A percentile compares a stretch with the other conserved stretches of the same genome.
Evolutionary conservation across 352 stramenopile genomes (phyloP).

Genomic region (Globisporangium emineosum): DNA sequence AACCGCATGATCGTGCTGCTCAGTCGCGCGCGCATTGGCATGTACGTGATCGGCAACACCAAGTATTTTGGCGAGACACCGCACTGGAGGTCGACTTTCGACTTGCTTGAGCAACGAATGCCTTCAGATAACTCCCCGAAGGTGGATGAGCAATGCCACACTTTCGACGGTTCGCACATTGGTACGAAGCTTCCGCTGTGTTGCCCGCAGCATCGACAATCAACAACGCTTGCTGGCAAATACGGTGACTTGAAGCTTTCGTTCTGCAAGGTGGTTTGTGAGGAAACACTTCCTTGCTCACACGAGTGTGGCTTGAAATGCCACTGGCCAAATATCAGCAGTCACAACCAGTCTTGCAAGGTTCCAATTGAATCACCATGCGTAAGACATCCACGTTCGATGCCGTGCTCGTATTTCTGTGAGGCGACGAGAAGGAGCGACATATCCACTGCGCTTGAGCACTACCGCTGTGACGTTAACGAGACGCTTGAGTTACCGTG

Average conservation of each 20-base stretch:
- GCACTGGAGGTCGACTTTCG: constrained; percentile 80
- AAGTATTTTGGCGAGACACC: constrained; percentile 73
- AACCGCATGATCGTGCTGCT: constrained; percentile 90
- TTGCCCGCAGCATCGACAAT: constrained; percentile 64
- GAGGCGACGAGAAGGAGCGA: constrained; percentile 11
- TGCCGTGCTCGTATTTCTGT: constrained; percentile 58
- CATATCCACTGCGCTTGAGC: constrained; percentile 40
- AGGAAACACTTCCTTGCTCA: constrained; percentile 47
- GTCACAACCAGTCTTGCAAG: constrained; percentile 59
- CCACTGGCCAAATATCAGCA: constrained; percentile 54
- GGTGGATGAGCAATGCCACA: constrained; percentile 23
- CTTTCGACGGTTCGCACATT: constrained; percentile 45
- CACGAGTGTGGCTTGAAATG: constrained; percentile 69
- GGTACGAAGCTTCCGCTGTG: constrained; percentile 69
- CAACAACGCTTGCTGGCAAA: constrained; percentile 26
- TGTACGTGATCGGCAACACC: constrained; percentile 83
- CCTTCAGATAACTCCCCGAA: constrained; percentile 34
- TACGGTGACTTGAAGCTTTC: constrained; percentile 54
- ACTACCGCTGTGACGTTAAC: constrained; percentile 52
- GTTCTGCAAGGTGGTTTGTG: constrained; percentile 78
- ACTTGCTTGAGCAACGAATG: constrained; percentile 39
- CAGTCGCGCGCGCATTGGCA: constrained; percentile 78
- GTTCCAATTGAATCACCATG: constrained; percentile 69
- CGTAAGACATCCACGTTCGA: constrained; percentile 37
- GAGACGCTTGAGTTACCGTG: constrained; percentile 67